Evolutionary conservation across 2,329 filamentous ascomycete genomes (phyloP), one percentile per base, ranked within the genome.

Genomic region (Penicillium glabrum): DNA sequence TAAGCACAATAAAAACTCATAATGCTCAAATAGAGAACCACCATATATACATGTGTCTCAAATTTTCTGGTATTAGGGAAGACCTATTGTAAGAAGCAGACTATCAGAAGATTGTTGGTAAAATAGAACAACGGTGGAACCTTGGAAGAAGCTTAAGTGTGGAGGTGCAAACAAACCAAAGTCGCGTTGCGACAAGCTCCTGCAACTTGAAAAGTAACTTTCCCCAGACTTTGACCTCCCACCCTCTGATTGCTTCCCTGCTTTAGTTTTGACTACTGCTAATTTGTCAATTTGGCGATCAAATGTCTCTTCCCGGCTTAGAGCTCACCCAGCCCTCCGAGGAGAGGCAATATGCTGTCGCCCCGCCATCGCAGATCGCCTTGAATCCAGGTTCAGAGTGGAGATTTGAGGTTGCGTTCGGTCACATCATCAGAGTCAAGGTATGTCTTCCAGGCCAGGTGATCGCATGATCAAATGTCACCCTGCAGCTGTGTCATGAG

Each of bases 221-320:
- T 53, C 41, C 50, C 48, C 48, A 24, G 33, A n/a, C 23, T 37
- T 21, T 45, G n/a, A 13, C 29, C 31, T 39, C 14, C 23, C 16
- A 21, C 10, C 10, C 47, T 51, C 23, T 21, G 39, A 19, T 24
- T 44, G 21, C 41, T 44, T 19, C 44, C 41, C 33, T 31, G 37
- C 6, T 13, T 8, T 13, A 21, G 11, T 3, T 37, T 39, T 35
- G 35, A 35, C 16, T 39, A 55, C 23, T 8, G 19, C 11, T 5
- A n/a, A n/a, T 26, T 26, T 37, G 27, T 50, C 39, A 51, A 43
- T 27, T 51, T 53, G 61, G 62, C 41, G 60, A 67, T 69, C 65
- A 67, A 59, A 90, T 90, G 88, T 90, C 88, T 66, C 88, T 91
- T 71, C 88, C 88, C 65, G 88, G 88, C 67, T 77, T 91, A 73